Conservation (phyloP, 441 rosid genomes). For the Euphorbia schlechtendalii region DNA sequence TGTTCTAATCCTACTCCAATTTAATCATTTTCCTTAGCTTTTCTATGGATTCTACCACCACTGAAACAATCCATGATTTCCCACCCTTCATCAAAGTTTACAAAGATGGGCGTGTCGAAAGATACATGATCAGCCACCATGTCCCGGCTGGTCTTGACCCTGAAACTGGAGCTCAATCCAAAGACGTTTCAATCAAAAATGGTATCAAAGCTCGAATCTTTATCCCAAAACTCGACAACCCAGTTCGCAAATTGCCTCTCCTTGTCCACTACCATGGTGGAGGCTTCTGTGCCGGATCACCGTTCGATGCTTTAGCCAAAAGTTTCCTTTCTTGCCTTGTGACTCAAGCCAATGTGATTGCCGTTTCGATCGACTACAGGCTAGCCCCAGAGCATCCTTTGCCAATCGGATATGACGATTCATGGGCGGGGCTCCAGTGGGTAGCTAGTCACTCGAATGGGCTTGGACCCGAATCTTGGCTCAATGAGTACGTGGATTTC, state of each 20-base stretch:
- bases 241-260: conserved; percentile 26
- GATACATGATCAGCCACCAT: neutral
- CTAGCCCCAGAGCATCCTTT: conserved; percentile 33
- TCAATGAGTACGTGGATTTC: conserved; percentile 21
- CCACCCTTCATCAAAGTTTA: conserved; percentile 21
- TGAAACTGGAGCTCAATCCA: conserved; percentile 25
- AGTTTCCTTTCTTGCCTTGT: conserved; percentile 15
- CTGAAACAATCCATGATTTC: conserved; percentile 16
- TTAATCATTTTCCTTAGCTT: neutral
- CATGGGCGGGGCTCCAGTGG: conserved; percentile 33
- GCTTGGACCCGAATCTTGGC: conserved; percentile 26
- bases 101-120: conserved; percentile 21
- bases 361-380: conserved; percentile 27
- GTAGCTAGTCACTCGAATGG: conserved; percentile 25
- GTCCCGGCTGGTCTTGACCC: conserved; percentile 28
- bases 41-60: conserved; percentile 10
- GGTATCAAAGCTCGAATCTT: conserved; percentile 32
- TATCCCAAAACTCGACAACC: conserved; percentile 17
- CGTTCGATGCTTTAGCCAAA: conserved; percentile 10
- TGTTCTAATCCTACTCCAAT: neutral
- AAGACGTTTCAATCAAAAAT: conserved; percentile 22
- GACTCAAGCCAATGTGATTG: conserved; percentile 20
- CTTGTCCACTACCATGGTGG: conserved; percentile 40
- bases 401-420: conserved; percentile 32
- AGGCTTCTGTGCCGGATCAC: conserved; percentile 31